Conservation (phyloP, 441 rosid species). For the Aleurites moluccanus region DNA sequence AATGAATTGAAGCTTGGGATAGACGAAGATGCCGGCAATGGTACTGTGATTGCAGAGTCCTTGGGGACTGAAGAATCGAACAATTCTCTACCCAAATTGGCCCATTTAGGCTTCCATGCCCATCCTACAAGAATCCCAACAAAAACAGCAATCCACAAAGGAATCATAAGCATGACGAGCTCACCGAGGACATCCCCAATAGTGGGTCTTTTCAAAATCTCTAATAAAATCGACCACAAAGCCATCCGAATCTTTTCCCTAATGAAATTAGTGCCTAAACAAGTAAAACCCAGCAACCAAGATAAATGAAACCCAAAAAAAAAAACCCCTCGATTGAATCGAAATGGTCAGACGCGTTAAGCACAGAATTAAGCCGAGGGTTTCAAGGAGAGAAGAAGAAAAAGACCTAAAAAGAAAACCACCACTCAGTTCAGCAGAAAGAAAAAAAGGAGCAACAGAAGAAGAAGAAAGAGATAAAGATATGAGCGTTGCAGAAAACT, state of each 20-base stretch:
- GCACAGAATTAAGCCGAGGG: constrained; percentile 50
- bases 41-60: constrained; percentile 17
- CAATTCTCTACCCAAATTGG: constrained; percentile 45
- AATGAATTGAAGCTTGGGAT: constrained; percentile 39
- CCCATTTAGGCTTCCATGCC: constrained; percentile 95
- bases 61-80: constrained; percentile 30
- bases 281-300: neutral
- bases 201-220: constrained; percentile 43
- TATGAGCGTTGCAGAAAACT: constrained; percentile 8
- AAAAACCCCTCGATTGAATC: constrained; percentile 49
- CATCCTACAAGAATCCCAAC: constrained; percentile 84
- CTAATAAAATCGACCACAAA: constrained; percentile 41
- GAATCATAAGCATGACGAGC: constrained; percentile 49
- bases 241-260: constrained; percentile 36
- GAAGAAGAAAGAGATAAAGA: neutral
- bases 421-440: neutral
- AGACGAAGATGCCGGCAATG: constrained; percentile 20
- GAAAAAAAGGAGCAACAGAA: too few species aligned
- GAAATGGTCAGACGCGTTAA: constrained; percentile 31
- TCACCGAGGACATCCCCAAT: constrained; percentile 47
- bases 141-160: constrained; percentile 75
- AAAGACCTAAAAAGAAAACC: neutral
- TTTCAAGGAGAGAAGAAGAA: neutral
- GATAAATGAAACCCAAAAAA: too few species aligned
- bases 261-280: neutral